Evolutionary conservation across 805 yeast species (phyloP), one percentile per base, ranked within the genome.

Genomic region (Metschnikowia drakensbergensis): DNA sequence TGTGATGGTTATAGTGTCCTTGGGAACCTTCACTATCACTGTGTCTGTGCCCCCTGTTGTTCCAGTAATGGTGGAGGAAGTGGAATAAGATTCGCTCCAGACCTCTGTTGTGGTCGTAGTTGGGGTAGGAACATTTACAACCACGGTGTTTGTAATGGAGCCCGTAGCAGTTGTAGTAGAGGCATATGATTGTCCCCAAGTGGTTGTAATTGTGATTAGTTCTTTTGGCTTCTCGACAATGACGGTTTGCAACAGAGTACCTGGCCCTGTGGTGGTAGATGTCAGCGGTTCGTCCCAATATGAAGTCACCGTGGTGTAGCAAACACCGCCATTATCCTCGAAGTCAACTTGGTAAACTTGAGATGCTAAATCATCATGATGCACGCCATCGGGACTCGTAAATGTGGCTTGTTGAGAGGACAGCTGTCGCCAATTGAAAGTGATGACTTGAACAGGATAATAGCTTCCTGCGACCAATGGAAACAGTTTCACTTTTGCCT

Each of bases 221-320:
- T 35, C 29, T 37, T 45, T 48, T 3, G 53, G 61, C 32, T 54
- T 37, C 13, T 53, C 44, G 10, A 54, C 51, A 17, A 47, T 34
- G 3, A 54, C 50, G 3, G 54, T 52, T 32, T 37, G 22, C 3
- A 23, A 32, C 29, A 29, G 31, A 5, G 11, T 17, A n/a, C 38
- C 42, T 8, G 42, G 13, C 7, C 33, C 34, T 3, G 42, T 38
- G 28, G 48, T 45, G 5, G 48, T 45, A 22, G 47, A 45, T 2
- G 32, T 22, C 30, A 4, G 10, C 1, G 47, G n/a, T 38, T 29
- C 17, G 29, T 44, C 32, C 49, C 53, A 46, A 23, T 30, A 42
- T 9, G 44, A 26, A 6, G 46, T 40, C 31, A 35, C 26, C 11
- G 53, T 38, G 29, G 51, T 38, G 36, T 41, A 39, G 33, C 55